phyloP scores from a whole-genome alignment of 164 flowering plant genomes.

The Stephania japonica region DNA sequence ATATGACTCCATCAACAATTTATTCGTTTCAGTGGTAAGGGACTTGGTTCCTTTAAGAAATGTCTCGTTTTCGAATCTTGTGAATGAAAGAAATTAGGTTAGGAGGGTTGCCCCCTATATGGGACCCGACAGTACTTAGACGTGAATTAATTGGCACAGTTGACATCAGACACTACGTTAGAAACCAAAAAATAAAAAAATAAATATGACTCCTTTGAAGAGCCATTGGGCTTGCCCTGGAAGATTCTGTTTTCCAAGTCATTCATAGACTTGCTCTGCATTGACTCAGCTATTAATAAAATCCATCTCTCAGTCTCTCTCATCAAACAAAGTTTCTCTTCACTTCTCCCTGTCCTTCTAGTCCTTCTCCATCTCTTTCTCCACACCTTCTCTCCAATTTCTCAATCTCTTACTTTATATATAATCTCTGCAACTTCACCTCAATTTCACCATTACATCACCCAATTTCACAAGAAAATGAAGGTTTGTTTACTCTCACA shows the following conservation, averaged over 20 bases:
- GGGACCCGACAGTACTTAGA: too few relatives aligned
- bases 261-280: neutral
- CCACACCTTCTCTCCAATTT: neutral
- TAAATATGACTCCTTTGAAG: too few relatives aligned
- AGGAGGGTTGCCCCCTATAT: too few relatives aligned
- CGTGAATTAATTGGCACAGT: too few relatives aligned
- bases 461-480: neutral
- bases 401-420: neutral
- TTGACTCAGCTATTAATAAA: neutral
- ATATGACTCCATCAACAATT: too few relatives aligned
- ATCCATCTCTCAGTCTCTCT: neutral
- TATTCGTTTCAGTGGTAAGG: too few relatives aligned
- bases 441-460: neutral
- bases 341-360: too few relatives aligned
- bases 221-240: neutral
- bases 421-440: neutral
- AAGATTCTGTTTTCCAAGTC: neutral
- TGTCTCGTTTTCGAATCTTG: too few relatives aligned
- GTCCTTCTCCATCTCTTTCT: neutral
- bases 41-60: too few relatives aligned
- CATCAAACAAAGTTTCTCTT: neutral
- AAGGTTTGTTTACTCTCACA: neutral
- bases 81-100: too few relatives aligned
- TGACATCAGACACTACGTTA: too few relatives aligned
- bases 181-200: too few relatives aligned